Conservation (phyloP, 345 rosid genomes). For the Lenwebbia sp. region DNA sequence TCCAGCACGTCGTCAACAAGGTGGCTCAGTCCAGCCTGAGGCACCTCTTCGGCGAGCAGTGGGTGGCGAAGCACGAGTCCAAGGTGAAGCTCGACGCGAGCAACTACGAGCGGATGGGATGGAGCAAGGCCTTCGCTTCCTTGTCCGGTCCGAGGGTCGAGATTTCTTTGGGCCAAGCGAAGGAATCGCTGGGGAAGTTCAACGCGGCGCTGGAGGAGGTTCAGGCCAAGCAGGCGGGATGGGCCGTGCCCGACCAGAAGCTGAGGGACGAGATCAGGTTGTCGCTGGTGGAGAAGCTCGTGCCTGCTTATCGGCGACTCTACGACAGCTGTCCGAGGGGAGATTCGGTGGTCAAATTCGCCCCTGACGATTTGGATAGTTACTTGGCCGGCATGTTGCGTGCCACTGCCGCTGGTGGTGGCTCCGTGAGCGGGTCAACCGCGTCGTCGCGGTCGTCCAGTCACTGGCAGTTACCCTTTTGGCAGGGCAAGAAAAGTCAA, state of each 20-base stretch:
- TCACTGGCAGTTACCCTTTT: not conserved
- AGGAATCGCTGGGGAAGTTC: not conserved
- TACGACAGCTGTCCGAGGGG: not conserved
- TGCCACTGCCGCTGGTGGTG: not conserved
- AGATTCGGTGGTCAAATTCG: not conserved
- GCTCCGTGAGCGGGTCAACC: not conserved
- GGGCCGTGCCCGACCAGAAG: conserved; percentile 2
- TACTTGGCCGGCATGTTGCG: not conserved
- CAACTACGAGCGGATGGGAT: conserved; percentile 5
- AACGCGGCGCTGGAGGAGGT: not conserved
- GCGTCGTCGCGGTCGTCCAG: not conserved
- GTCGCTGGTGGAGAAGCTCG: not conserved
- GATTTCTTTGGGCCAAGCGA: not conserved
- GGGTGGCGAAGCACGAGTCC: conserved; percentile 1
- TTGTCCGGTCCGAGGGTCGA: not conserved
- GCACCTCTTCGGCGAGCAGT: not conserved
- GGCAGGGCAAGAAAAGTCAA: not conserved
- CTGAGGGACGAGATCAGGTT: conserved; percentile 1
- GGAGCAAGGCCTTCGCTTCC: conserved; percentile 1
- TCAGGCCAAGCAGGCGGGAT: not conserved
- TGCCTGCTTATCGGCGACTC: not conserved
- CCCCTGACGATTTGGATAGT: conserved; percentile 1
- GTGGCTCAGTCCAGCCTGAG: not conserved
- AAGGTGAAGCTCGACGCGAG: conserved; percentile 1
- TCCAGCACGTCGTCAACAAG: conserved; percentile 3